These are phyloP conservation scores for Fusarium phyllophilum DNA, from an alignment of 2,329 filamentous ascomycete genomes.

Conservation along the genomic window DNA sequence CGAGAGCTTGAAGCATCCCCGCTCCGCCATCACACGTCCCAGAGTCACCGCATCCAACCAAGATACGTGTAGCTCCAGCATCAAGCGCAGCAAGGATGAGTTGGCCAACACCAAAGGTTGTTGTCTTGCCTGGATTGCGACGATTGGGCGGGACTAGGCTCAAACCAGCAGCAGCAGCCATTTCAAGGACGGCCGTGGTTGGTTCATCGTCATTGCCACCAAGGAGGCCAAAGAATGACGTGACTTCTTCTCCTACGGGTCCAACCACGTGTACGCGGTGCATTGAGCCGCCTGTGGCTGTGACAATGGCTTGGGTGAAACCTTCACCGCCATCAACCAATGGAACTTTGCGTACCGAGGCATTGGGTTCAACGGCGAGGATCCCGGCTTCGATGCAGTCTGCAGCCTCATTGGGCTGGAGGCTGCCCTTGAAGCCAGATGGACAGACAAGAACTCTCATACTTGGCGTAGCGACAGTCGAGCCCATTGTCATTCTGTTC, in stretches of 20 bases:
- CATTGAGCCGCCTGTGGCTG: conserved; percentile 54
- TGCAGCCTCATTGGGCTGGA: conserved; percentile 59
- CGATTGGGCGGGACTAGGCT: conserved; percentile 57
- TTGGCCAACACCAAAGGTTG: conserved; percentile 62
- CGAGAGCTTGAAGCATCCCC: conserved; percentile 64
- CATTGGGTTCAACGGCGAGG: conserved; percentile 54
- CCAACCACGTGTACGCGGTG: conserved; percentile 53
- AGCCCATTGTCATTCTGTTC: not conserved
- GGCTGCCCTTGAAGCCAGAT: conserved; percentile 64
- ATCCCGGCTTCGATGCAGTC: conserved; percentile 62
- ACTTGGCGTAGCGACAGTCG: not conserved
- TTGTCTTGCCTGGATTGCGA: conserved; percentile 60
- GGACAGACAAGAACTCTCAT: conserved; percentile 59
- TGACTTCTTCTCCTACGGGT: conserved; percentile 53
- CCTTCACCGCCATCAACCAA: conserved; percentile 65
- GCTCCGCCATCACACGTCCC: conserved; percentile 64
- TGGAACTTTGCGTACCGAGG: conserved; percentile 58
- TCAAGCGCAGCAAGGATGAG: conserved; percentile 58
- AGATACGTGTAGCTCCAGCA: conserved; percentile 55
- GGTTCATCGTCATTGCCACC: conserved; percentile 34
- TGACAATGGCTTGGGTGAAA: conserved; percentile 58
- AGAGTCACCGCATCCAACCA: conserved; percentile 64
- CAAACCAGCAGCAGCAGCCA: conserved; percentile 63
- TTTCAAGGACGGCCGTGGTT: conserved; percentile 60
- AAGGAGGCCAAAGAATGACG: conserved; percentile 60